phyloP scores from a whole-genome alignment of 208 protist genomes.

The Phytomonas sp. region DNA sequence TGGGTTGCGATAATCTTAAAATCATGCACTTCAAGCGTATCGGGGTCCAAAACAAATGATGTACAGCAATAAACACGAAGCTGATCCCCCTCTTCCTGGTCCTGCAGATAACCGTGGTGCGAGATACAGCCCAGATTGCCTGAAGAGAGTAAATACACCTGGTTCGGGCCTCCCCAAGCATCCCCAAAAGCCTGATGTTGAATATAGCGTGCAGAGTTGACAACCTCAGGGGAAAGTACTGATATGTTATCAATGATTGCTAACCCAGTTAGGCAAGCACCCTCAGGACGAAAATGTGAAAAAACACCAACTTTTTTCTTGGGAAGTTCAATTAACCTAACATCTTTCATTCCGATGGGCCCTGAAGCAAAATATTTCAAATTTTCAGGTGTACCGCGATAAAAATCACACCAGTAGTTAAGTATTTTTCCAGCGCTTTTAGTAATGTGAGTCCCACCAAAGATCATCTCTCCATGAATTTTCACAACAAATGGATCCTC shows the following conservation, averaged over 20 bases:
- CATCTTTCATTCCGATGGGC: slow-evolving; percentile 53
- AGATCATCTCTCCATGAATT: slow-evolving; percentile 36
- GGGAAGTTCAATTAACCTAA: slow-evolving; percentile 32
- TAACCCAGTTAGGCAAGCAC: slow-evolving; percentile 46
- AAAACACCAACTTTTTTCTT: slow-evolving; percentile 52
- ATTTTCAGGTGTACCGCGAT: slow-evolving; percentile 30
- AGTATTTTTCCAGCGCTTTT: slow-evolving; percentile 27
- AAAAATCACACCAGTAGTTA: slow-evolving; percentile 53
- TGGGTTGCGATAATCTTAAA: slow-evolving; percentile 49
- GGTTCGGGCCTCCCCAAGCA: slow-evolving; percentile 57
- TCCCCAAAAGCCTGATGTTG: slow-evolving; percentile 25
- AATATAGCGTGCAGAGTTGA: slow-evolving; percentile 31
- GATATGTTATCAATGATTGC: slow-evolving; percentile 42
- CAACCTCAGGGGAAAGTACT: slow-evolving; percentile 30
- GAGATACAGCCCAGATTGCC: slow-evolving; percentile 59
- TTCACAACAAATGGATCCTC: slow-evolving; percentile 44
- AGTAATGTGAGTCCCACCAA: slow-evolving; percentile 42
- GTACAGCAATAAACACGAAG: slow-evolving; percentile 55
- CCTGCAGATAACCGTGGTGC: slow-evolving; percentile 59
- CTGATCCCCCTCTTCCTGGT: slow-evolving; percentile 6
- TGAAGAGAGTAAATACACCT: slow-evolving; percentile 45
- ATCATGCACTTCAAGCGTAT: slow-evolving; percentile 23
- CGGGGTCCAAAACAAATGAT: slow-evolving; percentile 50
- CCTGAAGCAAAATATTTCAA: slow-evolving; percentile 38
- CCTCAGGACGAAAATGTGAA: slow-evolving; percentile 42